Conservation (phyloP, 163 green algal genomes). For the Prototheca wickerhamii region DNA sequence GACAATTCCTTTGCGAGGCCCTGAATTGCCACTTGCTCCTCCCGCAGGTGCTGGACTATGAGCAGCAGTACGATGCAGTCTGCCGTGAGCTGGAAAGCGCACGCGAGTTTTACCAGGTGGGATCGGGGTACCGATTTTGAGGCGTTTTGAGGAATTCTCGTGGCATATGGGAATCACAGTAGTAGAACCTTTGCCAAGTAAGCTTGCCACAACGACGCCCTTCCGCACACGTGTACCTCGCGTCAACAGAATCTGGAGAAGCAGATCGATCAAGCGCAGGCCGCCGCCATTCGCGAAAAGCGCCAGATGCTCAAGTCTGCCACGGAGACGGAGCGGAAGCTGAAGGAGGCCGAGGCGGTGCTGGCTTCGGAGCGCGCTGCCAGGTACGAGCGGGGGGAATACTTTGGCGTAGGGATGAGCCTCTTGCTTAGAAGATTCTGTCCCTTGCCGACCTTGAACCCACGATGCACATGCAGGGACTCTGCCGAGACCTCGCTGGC, state of each 20-base stretch:
- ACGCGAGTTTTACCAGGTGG: conserved; percentile 15
- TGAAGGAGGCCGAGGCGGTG: not conserved
- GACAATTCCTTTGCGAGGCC: too few species aligned
- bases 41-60: conserved; percentile 17
- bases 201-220: not conserved
- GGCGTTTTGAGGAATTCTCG: not conserved
- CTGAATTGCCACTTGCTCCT: not conserved
- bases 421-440: too few species aligned
- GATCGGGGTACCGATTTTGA: not conserved
- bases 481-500: conserved; percentile 12
- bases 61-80: conserved; percentile 19
- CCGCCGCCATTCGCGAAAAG: conserved; percentile 12
- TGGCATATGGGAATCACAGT: not conserved
- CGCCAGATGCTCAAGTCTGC: conserved; percentile 9
- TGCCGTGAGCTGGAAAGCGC: conserved; percentile 19
- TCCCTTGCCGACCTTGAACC: not conserved
- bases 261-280: conserved; percentile 8
- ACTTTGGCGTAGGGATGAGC: too few species aligned
- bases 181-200: too few species aligned
- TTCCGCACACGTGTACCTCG: not conserved
- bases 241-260: not conserved
- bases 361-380: conserved; percentile 9
- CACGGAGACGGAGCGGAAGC: not conserved
- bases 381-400: too few species aligned
- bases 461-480: not conserved